Conservation (phyloP, 257 asterid genomes). For the Mentha longifolia region DNA sequence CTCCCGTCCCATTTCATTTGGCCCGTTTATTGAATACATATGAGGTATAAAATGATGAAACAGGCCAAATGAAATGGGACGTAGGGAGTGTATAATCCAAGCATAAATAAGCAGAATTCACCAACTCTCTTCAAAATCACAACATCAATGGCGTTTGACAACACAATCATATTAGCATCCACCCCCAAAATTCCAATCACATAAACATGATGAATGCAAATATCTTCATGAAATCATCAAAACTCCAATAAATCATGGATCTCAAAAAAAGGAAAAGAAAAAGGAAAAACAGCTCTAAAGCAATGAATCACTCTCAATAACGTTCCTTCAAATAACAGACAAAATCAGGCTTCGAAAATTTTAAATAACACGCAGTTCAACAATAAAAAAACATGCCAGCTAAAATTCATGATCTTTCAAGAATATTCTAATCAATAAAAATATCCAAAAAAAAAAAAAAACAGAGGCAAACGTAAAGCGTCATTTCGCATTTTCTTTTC, state of each 20-base stretch:
- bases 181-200: slow-evolving; percentile 13
- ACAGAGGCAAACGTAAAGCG: background rate
- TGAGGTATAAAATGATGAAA: too few relatives aligned
- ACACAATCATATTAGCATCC: slow-evolving; percentile 14
- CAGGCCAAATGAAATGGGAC: too few relatives aligned
- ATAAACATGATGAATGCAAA: slow-evolving; percentile 12
- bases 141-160: slow-evolving; percentile 25
- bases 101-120: too few relatives aligned
- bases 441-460: background rate
- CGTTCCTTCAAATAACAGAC: slow-evolving; percentile 22
- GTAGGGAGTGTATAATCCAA: too few relatives aligned
- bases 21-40: too few relatives aligned
- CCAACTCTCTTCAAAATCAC: background rate
- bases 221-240: slow-evolving; percentile 5
- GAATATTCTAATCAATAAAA: background rate
- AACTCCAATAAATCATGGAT: slow-evolving; percentile 10
- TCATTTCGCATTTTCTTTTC: background rate
- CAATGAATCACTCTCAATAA: slow-evolving; percentile 21
- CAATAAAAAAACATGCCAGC: slow-evolving; percentile 33
- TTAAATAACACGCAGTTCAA: slow-evolving; percentile 12
- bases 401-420: slow-evolving; percentile 29
- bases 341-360: slow-evolving; percentile 19
- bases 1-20: too few relatives aligned
- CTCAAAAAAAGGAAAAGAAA: too few relatives aligned
- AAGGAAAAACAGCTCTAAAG: slow-evolving; percentile 23